phyloP scores from a whole-genome alignment of 495 filamentous ascomycete genomes.

The Astrocystis sublimbata region DNA sequence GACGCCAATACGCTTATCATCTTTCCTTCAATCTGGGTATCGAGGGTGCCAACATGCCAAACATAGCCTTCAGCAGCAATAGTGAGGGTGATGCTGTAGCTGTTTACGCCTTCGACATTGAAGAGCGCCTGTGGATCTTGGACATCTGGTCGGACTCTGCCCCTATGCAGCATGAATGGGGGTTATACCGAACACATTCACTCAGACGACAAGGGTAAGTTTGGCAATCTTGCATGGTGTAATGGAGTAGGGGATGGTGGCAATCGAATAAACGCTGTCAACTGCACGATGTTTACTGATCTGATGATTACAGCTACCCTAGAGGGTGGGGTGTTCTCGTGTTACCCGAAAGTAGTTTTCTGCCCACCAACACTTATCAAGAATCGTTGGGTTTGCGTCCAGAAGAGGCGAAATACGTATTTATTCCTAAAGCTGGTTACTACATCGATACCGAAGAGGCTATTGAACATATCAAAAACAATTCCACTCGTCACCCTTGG shows the following conservation, averaged over 20 bases:
- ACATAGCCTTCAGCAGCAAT: conserved; percentile 70
- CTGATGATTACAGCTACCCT: conserved; percentile 6
- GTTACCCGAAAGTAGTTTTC: conserved; percentile 45
- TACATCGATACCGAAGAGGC: conserved; percentile 27
- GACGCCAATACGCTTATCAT: neutral
- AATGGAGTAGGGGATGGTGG: too few relatives aligned
- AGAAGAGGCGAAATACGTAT: conserved; percentile 19
- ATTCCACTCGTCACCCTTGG: conserved; percentile 25
- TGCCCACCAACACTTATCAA: conserved; percentile 29
- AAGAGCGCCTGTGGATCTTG: conserved; percentile 65
- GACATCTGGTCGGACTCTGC: conserved; percentile 49
- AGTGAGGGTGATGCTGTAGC: conserved; percentile 60
- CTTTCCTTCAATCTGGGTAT: conserved; percentile 23
- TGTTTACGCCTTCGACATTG: conserved; percentile 75
- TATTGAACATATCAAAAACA: conserved; percentile 26
- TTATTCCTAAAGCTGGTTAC: conserved; percentile 5
- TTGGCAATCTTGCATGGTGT: too few relatives aligned
- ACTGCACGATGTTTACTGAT: too few relatives aligned
- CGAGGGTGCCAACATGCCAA: conserved; percentile 68
- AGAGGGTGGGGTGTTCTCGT: conserved; percentile 52
- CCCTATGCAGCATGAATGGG: neutral
- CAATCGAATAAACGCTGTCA: too few relatives aligned
- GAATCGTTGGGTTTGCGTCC: conserved; percentile 38
- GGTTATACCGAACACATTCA: too few relatives aligned
- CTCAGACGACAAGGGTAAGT: too few relatives aligned